Conservation (phyloP, 106 monocot species). For the Posidonia australis region DNA sequence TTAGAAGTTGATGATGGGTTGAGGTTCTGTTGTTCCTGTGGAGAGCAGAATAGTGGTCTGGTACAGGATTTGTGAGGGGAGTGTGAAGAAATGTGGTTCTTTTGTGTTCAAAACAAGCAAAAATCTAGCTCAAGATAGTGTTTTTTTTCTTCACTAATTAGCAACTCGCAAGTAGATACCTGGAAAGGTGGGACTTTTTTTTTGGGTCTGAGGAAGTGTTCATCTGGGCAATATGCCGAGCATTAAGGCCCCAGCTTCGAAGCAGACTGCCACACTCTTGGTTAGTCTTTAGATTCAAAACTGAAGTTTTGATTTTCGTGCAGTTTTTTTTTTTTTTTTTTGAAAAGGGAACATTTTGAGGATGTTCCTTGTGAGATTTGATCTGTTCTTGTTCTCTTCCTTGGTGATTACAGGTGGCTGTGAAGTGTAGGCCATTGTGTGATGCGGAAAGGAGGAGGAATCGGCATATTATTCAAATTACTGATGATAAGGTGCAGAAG, state of each 20-base stretch:
- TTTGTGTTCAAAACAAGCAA: background rate
- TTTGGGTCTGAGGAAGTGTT: background rate
- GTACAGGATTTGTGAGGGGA: background rate
- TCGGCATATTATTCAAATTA: slow-evolving; percentile 84
- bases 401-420: slow-evolving; percentile 59
- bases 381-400: background rate
- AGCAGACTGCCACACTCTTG: slow-evolving; percentile 77
- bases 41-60: no score
- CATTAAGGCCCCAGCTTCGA: slow-evolving; percentile 78
- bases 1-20: background rate
- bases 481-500: slow-evolving; percentile 67
- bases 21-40: background rate
- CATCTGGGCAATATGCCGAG: slow-evolving; percentile 44
- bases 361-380: background rate
- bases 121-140: no score
- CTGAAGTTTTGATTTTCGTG: background rate
- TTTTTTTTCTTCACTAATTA: no score
- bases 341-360: background rate
- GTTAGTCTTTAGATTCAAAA: slow-evolving; percentile 20
- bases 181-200: no score
- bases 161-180: no score
- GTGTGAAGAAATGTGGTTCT: background rate
- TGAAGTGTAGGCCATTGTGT: slow-evolving; percentile 84
- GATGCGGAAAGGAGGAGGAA: slow-evolving; percentile 36
- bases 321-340: slow-evolving; percentile 1